These are phyloP conservation scores for Alternaria postmessia DNA, from an alignment of 2,329 filamentous ascomycete species.

Conservation along the genomic window DNA sequence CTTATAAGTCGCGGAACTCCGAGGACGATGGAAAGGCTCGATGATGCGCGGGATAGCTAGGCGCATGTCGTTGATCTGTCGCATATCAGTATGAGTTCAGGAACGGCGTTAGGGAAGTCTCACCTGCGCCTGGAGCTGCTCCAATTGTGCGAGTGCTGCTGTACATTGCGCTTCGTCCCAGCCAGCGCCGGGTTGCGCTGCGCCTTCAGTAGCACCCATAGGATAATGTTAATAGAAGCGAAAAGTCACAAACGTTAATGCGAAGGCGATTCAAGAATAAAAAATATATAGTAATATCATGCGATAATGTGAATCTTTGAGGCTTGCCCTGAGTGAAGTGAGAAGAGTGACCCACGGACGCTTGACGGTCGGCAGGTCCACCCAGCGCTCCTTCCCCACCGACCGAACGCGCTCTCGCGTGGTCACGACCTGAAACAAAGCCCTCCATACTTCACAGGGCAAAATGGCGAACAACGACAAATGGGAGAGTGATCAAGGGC, in stretches of 20 bases:
- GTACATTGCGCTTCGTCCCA: constrained; percentile 54
- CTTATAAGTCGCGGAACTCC: constrained; percentile 47
- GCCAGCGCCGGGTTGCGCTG: constrained; percentile 26
- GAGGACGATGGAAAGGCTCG: constrained; percentile 47
- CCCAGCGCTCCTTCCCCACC: constrained; percentile 12
- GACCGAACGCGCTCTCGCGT: constrained; percentile 29
- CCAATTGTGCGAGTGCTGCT: constrained; percentile 55
- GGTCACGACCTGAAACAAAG: constrained; percentile 4
- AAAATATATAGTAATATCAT: neutral
- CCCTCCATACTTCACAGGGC: neutral
- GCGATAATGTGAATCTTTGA: constrained; percentile 13
- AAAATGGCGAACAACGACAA: neutral
- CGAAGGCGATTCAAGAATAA: neutral
- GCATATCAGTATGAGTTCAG: constrained; percentile 10
- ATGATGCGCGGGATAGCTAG: constrained; percentile 54
- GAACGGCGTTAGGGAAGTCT: neutral
- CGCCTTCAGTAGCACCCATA: constrained; percentile 28
- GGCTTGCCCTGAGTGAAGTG: constrained; percentile 14
- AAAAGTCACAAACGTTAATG: neutral
- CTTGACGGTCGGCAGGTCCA: constrained; percentile 18
- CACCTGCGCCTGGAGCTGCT: constrained; percentile 55
- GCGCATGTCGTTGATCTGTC: constrained; percentile 54
- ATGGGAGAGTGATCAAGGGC: too few species aligned
- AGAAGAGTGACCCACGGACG: constrained; percentile 8
- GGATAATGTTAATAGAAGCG: constrained; percentile 1